phyloP scores from a whole-genome alignment of 805 yeast genomes.

The Cyberlindnera bimundalis region DNA sequence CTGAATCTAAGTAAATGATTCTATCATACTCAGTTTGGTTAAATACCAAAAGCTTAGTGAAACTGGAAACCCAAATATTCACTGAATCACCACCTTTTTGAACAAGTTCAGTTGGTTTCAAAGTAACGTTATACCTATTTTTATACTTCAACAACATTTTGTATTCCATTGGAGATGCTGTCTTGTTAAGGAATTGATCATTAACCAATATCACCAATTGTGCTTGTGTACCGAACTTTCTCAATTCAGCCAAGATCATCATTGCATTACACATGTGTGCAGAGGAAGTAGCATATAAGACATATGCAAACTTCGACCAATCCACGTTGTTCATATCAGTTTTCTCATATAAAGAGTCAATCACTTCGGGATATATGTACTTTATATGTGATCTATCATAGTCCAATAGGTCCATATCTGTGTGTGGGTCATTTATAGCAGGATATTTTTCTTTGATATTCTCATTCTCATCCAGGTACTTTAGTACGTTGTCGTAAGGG shows the following conservation, averaged over 20 bases:
- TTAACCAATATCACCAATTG: conserved; percentile 45
- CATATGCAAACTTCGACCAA: conserved; percentile 51
- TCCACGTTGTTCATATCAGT: conserved; percentile 27
- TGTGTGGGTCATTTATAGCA: background rate
- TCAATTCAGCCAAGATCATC: conserved; percentile 42
- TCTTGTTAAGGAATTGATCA: conserved; percentile 26
- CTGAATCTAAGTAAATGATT: conserved; percentile 57
- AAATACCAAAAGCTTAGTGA: conserved; percentile 54
- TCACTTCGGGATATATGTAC: conserved; percentile 26
- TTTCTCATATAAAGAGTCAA: conserved; percentile 18
- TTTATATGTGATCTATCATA: conserved; percentile 24
- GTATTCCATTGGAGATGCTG: conserved; percentile 12
- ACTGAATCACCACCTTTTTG: conserved; percentile 18
- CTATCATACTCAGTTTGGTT: conserved; percentile 47
- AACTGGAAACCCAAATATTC: conserved; percentile 44
- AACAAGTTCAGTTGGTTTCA: conserved; percentile 20
- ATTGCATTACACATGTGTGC: conserved; percentile 51
- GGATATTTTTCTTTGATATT: conserved; percentile 1
- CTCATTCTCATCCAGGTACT: conserved; percentile 2
- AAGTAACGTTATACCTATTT: conserved; percentile 11
- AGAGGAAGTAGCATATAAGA: conserved; percentile 55
- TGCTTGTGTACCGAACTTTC: conserved; percentile 38
- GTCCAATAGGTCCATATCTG: conserved; percentile 14
- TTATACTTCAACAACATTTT: conserved; percentile 11
- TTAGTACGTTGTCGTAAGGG: conserved; percentile 1